Base-by-base conservation (phyloP, 768 basidiomycete species). In the Termitomyces sp. region DNA sequence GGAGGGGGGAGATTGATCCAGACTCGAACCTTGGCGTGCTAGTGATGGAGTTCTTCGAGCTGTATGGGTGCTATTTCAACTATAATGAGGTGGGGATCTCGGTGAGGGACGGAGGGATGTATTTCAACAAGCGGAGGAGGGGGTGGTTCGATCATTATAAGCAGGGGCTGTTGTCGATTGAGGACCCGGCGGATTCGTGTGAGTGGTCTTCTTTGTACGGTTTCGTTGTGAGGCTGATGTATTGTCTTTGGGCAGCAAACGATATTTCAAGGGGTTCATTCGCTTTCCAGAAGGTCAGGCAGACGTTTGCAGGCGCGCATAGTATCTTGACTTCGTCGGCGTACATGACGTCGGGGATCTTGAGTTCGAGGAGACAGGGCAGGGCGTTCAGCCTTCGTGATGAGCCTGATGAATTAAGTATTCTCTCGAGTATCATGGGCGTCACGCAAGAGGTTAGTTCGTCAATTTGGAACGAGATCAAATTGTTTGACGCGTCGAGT, bases 41-140 rank as follows among this genome's bases (percentile, higher is more conserved):
- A 58, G 82, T 97, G 49, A 85, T 98, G 80, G 97, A 99, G 74
- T 98, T 98, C 71, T 97, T 98, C 69, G 96, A 98, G 78, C 80
- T 96, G 13, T 98, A 98, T 72, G 96, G 96, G 16, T 79, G 82
- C 53, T 87, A 87, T 72, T 98, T 98, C 83, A 95, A 96, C 73
- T 97, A 94, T 66, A 85, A 89, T 57, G 87, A 92, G 69, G 86
- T 89, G 18, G 96, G 96, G 9, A 92, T 99, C 64, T 94, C 93
- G 13, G 72, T 98, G 22, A 82, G 90, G 44, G 84, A 92, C 39
- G 93, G 95, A 3, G 97, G 97, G 18, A 87, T 84, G 36, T 98
- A 98, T 75, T 98, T 88, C 69, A 84, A 78, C 73, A 98, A 98
- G 74, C 75, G 79, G 57, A 79, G 84, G 60, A 76, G 93, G 65